Evolutionary conservation across 176 grass and related monocot genomes (phyloP), one percentile per base, ranked within the genome.

Genomic region (Eleusine coracana): DNA sequence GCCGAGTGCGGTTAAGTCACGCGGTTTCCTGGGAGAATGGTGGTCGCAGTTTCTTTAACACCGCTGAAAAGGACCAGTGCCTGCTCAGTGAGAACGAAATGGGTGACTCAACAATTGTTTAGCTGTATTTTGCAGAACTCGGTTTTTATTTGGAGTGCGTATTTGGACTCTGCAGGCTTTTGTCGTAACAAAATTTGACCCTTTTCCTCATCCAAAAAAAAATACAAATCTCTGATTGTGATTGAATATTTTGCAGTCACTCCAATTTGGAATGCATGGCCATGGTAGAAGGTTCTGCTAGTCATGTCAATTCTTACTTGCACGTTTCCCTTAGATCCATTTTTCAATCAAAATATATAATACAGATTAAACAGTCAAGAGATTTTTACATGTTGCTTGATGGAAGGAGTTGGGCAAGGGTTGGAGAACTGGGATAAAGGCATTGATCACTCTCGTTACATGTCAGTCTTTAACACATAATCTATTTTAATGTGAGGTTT

Each of bases 1-100:
- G 44, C 17, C 6, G 5, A 20, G 7, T 52, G 3, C 0, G 46
- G 15, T 27, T n/a, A 42, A 1, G n/a, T 20, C 68, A 91, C 90
- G 82, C 90, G 90, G 36, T 75, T 86, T 92, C 60, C 10, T 21
- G 61, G 2, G 2, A 54, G 86, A 77, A 73, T 20, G 3, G 10
- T 17, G 62, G 80, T 82, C 73, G 17, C 36, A 41, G 1, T 73
- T 86, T 77, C 44, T 71, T 40, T 28, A 63, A 39, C 60, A 36
- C 3, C 15, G 1, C 66, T 48, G 88, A 79, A 48, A 78, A 34
- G 20, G 60, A 78, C 39, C 0, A 20, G 59, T 61, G 31, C n/a
- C 18, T 5, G 36, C 18, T 50, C 38, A 17, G 60, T 68, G 39
- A 2, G 18, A 70, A 39, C 10, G 20, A 17, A 15, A 45, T 66